Percentiles rank a stretch among this genome's conserved stretches.
phyloP scores from a whole-genome alignment of 2,329 filamentous ascomycete genomes.

The Hirsutella thompsonii region DNA sequence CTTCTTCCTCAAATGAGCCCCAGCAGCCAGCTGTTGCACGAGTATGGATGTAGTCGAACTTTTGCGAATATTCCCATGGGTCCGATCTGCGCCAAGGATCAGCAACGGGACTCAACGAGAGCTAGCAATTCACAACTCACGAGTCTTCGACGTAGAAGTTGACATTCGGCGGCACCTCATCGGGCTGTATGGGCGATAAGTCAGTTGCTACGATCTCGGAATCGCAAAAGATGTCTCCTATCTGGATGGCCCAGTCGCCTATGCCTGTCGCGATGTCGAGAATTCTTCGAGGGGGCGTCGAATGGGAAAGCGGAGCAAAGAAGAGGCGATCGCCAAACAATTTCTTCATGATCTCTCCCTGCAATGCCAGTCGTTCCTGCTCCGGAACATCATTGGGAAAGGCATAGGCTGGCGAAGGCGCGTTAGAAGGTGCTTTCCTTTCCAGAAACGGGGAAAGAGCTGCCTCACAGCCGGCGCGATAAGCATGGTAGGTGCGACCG shows the following conservation, averaged over 20 bases:
- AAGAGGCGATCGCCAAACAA: constrained; percentile 26
- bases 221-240: constrained; percentile 48
- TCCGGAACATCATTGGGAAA: constrained; percentile 32
- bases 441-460: not conserved
- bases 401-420: constrained; percentile 24
- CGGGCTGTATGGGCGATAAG: constrained; percentile 54
- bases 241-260: constrained; percentile 52
- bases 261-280: constrained; percentile 32
- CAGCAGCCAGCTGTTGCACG: constrained; percentile 37
- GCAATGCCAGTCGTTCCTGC: constrained; percentile 26
- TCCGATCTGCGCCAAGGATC: constrained; percentile 23
- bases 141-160: constrained; percentile 61
- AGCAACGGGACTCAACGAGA: not conserved
- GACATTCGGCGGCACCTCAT: constrained; percentile 56
- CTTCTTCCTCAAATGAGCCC: constrained; percentile 30
- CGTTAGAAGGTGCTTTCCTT: not conserved
- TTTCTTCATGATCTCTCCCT: constrained; percentile 23
- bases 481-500: constrained; percentile 34
- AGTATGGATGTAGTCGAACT: constrained; percentile 42
- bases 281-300: constrained; percentile 20
- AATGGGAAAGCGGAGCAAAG: constrained; percentile 27
- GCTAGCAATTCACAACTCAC: constrained; percentile 11
- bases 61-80: constrained; percentile 38
- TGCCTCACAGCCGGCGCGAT: constrained; percentile 30
- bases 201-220: constrained; percentile 50